Evolutionary conservation across 352 stramenopile genomes (phyloP).

Genomic region (Aphanomyces stellatus): DNA sequence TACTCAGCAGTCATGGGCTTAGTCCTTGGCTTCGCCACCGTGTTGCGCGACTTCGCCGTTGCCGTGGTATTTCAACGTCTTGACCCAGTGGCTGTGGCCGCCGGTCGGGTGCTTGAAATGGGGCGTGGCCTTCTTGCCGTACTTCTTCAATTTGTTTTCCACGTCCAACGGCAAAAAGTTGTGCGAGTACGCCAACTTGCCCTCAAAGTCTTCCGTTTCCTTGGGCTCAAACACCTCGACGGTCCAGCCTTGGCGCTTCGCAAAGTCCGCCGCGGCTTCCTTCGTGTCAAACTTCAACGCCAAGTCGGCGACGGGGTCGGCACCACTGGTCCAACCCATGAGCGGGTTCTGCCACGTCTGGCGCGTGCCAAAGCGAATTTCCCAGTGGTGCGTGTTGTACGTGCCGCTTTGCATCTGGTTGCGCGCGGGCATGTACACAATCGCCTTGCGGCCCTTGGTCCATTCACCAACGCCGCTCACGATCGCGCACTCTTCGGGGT

Average conservation of each 20-base stretch:
- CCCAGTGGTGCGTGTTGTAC: conserved; percentile 78
- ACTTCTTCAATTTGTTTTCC: conserved; percentile 66
- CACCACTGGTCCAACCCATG: conserved; percentile 90
- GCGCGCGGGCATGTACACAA: conserved; percentile 59
- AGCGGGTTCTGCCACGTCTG: conserved; percentile 88
- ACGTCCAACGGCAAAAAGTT: conserved; percentile 75
- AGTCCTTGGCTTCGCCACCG: conserved; percentile 25
- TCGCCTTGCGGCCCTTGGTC: conserved; percentile 45
- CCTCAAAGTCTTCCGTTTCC: conserved; percentile 48
- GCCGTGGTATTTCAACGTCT: conserved; percentile 84
- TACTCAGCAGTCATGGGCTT: neutral
- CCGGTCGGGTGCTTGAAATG: conserved; percentile 71
- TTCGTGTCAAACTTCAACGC: conserved; percentile 85
- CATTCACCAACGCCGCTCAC: conserved; percentile 58
- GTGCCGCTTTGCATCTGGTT: conserved; percentile 83
- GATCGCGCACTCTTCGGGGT: conserved; percentile 51
- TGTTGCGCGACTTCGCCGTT: conserved; percentile 71
- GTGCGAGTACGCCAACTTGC: conserved; percentile 79
- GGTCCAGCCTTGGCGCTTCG: conserved; percentile 84
- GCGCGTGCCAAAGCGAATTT: conserved; percentile 65
- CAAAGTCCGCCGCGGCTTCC: conserved; percentile 67
- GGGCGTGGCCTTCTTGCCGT: conserved; percentile 66
- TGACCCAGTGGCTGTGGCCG: conserved; percentile 78
- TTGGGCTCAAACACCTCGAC: conserved; percentile 77
- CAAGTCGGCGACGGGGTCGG: conserved; percentile 80